Evolutionary conservation across 1,284 basidiomycete genomes (phyloP).

Genomic region (Laetiporus sulphureus): DNA sequence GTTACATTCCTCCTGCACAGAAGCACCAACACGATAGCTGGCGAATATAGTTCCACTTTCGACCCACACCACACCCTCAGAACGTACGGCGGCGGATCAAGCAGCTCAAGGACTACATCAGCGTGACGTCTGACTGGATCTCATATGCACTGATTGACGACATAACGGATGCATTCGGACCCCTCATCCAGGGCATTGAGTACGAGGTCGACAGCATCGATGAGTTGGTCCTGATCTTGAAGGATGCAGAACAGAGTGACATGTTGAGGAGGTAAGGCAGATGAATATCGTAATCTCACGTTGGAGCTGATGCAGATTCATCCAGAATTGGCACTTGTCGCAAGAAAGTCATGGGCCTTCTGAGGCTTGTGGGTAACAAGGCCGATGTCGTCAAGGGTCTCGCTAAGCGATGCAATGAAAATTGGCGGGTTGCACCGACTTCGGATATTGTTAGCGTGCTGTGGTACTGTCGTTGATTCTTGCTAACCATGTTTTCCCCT

Average conservation of each 20-base stretch:
- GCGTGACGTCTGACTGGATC: constrained; percentile 99
- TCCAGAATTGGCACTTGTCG: constrained; percentile 92
- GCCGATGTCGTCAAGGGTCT: constrained; percentile 99
- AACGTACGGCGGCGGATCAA: constrained; percentile 98
- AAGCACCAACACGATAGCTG: background rate
- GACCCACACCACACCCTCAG: constrained; percentile 94
- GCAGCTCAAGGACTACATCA: constrained; percentile 99
- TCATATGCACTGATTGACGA: constrained; percentile 99
- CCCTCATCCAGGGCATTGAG: constrained; percentile 97
- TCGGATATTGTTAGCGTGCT: constrained; percentile 79
- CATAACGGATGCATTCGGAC: constrained; percentile 99
- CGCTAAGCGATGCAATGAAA: constrained; percentile 97
- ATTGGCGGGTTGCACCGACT: constrained; percentile 97
- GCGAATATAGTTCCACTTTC: constrained; percentile 83
- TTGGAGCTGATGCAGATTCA: background rate
- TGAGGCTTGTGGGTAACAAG: constrained; percentile 97
- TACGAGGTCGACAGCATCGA: constrained; percentile 99
- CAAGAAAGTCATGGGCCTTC: constrained; percentile 98
- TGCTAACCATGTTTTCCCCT: background rate
- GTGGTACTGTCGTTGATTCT: background rate
- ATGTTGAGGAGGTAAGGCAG: constrained; percentile 61
- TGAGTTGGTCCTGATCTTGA: constrained; percentile 94
- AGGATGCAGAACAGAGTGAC: constrained; percentile 78
- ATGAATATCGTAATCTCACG: background rate
- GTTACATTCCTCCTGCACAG: background rate